These are phyloP conservation scores for Corinectria fuckeliana DNA, from an alignment of 2,329 filamentous ascomycete species.

Conservation along the genomic window DNA sequence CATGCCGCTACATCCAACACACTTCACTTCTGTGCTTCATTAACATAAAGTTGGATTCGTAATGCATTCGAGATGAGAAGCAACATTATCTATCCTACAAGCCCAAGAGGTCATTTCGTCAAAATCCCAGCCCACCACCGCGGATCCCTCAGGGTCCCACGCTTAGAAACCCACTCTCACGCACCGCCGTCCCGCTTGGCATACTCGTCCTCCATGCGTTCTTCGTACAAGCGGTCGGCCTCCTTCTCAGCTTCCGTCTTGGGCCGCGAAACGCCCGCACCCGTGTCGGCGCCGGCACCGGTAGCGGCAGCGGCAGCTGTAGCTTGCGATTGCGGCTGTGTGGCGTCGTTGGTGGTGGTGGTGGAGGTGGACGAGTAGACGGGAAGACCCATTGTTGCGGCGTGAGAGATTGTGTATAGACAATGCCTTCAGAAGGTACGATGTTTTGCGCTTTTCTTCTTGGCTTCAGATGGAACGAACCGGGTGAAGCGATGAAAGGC, in stretches of 20 bases:
- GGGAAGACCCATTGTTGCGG: constrained; percentile 40
- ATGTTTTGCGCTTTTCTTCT: background rate
- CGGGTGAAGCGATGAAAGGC: background rate
- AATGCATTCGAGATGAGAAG: background rate
- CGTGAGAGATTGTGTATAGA: background rate
- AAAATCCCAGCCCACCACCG: background rate
- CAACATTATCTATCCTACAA: background rate
- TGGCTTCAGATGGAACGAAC: background rate
- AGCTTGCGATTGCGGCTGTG: constrained; percentile 11
- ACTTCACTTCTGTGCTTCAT: too few relatives aligned
- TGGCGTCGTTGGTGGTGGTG: constrained; percentile 21
- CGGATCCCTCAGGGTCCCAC: background rate
- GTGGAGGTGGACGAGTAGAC: constrained; percentile 23
- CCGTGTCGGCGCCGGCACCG: constrained; percentile 56
- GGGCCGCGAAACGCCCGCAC: constrained; percentile 52
- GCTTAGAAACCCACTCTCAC: too few relatives aligned
- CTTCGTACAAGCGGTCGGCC: constrained; percentile 58
- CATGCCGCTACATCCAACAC: too few relatives aligned
- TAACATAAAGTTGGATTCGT: background rate
- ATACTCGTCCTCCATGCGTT: constrained; percentile 62
- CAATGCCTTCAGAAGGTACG: background rate
- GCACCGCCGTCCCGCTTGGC: constrained; percentile 61
- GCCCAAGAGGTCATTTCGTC: background rate
- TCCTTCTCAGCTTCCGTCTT: constrained; percentile 58
- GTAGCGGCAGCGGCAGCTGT: constrained; percentile 31